Percentiles rank a stretch among this genome's conserved stretches.
phyloP scores from a whole-genome alignment of 345 rosid species.

The Brassica cretica region DNA sequence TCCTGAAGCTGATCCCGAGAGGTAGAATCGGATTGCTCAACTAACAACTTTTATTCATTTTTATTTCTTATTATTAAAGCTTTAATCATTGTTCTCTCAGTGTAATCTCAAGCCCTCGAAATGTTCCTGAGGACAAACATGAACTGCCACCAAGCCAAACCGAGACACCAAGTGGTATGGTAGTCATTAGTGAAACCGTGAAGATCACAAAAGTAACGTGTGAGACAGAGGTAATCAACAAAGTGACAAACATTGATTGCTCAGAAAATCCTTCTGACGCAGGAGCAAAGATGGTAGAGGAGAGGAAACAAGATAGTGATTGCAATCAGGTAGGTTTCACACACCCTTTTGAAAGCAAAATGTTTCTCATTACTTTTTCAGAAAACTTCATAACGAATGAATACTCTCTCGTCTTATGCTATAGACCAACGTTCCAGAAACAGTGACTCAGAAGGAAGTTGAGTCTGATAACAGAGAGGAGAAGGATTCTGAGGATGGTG shows the following conservation, averaged over 20 bases:
- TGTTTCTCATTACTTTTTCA: neutral
- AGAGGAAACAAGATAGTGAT: neutral
- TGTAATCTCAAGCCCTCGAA: conserved; percentile 38
- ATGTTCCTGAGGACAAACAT: conserved; percentile 45
- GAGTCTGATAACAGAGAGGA: conserved; percentile 19
- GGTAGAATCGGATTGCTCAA: conserved; percentile 41
- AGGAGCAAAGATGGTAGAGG: conserved; percentile 27
- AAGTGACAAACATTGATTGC: conserved; percentile 33
- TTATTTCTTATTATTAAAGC: neutral
- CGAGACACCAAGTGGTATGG: conserved; percentile 39
- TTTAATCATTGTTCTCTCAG: conserved; percentile 34
- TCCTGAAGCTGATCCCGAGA: conserved; percentile 36
- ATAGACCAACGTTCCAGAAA: conserved; percentile 5
- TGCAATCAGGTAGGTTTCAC: conserved; percentile 27
- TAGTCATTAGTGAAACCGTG: conserved; percentile 47
- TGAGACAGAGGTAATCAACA: conserved; percentile 41
- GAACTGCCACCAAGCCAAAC: conserved; percentile 41
- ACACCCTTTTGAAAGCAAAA: neutral
- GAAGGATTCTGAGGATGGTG: conserved; percentile 17
- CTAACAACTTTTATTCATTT: neutral
- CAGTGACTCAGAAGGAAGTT: conserved; percentile 7
- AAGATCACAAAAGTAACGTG: conserved; percentile 50
- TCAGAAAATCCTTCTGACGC: conserved; percentile 37
- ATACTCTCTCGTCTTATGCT: neutral
- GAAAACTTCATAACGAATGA: neutral